These are phyloP conservation scores for Suhomyces panamericanus DNA, from an alignment of 1,139 yeast genomes.

Conservation along the genomic window DNA sequence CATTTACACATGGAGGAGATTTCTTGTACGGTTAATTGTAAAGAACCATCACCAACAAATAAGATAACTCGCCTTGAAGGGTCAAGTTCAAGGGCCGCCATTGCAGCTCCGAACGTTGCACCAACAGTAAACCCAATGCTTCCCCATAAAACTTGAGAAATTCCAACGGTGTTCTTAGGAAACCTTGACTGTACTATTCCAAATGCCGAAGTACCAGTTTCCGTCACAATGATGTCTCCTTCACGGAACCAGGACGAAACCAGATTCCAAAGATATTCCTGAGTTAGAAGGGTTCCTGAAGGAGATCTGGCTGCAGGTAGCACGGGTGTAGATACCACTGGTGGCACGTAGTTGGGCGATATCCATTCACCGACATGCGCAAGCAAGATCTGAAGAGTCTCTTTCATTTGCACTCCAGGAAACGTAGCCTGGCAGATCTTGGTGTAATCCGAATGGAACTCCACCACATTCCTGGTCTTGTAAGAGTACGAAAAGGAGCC, in stretches of 20 bases:
- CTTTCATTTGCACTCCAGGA: constrained; percentile 41
- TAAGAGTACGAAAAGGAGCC: constrained; percentile 42
- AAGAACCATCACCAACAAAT: constrained; percentile 45
- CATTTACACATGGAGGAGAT: constrained; percentile 39
- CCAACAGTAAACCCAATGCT: constrained; percentile 89
- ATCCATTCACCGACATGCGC: constrained; percentile 9
- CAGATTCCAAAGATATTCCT: constrained; percentile 82
- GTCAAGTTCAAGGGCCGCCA: constrained; percentile 56
- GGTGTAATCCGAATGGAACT: constrained; percentile 42
- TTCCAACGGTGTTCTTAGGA: constrained; percentile 73
- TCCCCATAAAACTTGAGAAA: constrained; percentile 89
- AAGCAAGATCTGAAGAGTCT: constrained; percentile 22
- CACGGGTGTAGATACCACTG: constrained; percentile 14
- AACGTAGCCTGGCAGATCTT: constrained; percentile 37
- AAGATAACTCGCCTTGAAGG: constrained; percentile 36
- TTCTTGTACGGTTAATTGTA: constrained; percentile 46
- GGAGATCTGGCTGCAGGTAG: constrained; percentile 26
- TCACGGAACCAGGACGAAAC: constrained; percentile 72
- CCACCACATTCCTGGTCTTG: constrained; percentile 38
- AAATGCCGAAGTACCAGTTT: constrained; percentile 88
- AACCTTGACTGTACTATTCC: constrained; percentile 79
- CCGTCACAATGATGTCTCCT: constrained; percentile 80
- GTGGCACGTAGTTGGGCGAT: constrained; percentile 13
- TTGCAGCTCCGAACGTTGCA: constrained; percentile 79
- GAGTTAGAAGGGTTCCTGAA: constrained; percentile 46